Base-by-base conservation (phyloP, 495 filamentous ascomycete genomes). In the Physcia stellaris region DNA sequence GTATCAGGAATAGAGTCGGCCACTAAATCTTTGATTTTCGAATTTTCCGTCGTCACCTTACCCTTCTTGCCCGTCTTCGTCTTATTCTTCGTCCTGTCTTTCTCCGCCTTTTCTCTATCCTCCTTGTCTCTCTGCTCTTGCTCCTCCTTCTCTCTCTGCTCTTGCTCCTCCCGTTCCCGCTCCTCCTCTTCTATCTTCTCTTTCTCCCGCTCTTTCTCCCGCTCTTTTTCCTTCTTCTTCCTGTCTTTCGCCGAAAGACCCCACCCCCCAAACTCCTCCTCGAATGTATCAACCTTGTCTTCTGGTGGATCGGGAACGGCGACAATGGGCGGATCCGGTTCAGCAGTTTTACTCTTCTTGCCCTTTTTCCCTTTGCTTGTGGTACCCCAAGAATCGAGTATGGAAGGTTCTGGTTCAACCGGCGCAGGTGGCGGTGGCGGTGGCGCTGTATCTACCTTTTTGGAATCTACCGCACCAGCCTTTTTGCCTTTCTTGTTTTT, bases 331-430 rank as follows among this genome's bases (percentile, higher is more conserved):
- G 47, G 28, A 15, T 49, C 50, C 7, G 35, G 33, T 18, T 48
- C 49, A 18, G 38, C 29, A 21, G 37, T 19, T 39, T 56, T 52
- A 28, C 46, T 42, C 34, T 46, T 54, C 36, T 49, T 56, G 21
- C 42, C 40, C 24, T 52, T 49, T 52, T 47, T 49, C 6, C 60
- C 47, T 55, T 66, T 34, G 47, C 67, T 68, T 40, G 68, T 71
- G 10, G 50, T 53, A 55, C 59, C 62, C 12, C 56, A 40, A 24
- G 55, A 56, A 61, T 62, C 67, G 11, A 43, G 38, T 26, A 60
- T 57, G 37, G 16, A 45, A 18, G 34, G 34, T 17, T 60, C 56
- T n/a, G 47, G 46, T 19, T 49, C 33, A 17, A 27, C 40, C 12
- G 41, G 45, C 11, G 31, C 39, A 24, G 46, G 45, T 32, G 46